phyloP scores from a whole-genome alignment of 805 yeast species.

The Metschnikowia dekortorum region DNA sequence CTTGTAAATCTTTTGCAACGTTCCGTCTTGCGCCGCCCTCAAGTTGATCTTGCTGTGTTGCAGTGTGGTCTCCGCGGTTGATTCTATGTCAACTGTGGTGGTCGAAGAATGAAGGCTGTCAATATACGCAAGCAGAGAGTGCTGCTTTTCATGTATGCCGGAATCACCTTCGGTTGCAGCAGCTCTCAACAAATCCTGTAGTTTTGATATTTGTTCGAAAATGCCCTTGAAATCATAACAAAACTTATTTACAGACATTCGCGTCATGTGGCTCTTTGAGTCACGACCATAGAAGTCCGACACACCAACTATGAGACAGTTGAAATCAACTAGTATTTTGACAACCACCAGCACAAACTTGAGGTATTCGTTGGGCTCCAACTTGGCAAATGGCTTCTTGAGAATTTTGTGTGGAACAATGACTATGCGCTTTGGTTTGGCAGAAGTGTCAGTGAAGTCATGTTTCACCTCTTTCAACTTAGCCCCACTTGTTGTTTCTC shows the following conservation, averaged over 20 bases:
- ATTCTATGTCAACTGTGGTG: neutral
- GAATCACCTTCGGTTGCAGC: neutral
- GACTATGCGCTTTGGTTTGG: slow-evolving; percentile 22
- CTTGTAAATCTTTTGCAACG: neutral
- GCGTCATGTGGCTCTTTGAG: neutral
- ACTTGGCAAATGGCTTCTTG: slow-evolving; percentile 35
- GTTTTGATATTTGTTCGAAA: slow-evolving; percentile 8
- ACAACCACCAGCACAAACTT: slow-evolving; percentile 34
- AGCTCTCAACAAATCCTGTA: neutral
- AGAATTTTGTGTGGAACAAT: slow-evolving; percentile 41
- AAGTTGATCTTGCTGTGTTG: neutral
- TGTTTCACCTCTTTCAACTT: neutral
- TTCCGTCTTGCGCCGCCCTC: neutral
- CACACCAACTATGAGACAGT: slow-evolving; percentile 15
- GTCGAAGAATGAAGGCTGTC: neutral
- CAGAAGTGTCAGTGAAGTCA: neutral
- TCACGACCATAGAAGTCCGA: neutral
- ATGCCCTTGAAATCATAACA: slow-evolving; percentile 19
- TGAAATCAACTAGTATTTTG: slow-evolving; percentile 34
- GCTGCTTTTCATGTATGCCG: neutral
- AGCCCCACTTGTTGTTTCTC: neutral
- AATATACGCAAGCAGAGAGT: neutral
- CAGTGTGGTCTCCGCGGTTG: neutral
- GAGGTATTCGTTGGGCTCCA: slow-evolving; percentile 34
- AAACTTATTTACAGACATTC: slow-evolving; percentile 1